These are phyloP conservation scores for Haplographium delicatum DNA, from an alignment of 495 filamentous ascomycete genomes.

Conservation along the genomic window DNA sequence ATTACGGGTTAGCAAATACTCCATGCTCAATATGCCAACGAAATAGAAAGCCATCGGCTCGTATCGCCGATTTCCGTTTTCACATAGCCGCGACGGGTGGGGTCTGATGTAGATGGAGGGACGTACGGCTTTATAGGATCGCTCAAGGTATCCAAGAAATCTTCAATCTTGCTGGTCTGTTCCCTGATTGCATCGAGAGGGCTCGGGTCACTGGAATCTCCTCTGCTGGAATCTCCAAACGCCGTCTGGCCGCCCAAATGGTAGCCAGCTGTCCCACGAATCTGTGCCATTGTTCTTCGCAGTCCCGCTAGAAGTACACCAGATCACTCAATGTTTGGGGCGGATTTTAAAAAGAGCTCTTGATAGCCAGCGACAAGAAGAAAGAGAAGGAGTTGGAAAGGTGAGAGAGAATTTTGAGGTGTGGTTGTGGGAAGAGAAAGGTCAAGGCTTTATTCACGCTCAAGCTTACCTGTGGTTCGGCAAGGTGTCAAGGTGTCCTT, in stretches of 20 bases:
- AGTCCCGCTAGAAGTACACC: constrained; percentile 20
- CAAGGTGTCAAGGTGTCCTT: too few species aligned
- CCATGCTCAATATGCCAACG: neutral
- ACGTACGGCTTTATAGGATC: constrained; percentile 95
- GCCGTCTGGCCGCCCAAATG: constrained; percentile 75
- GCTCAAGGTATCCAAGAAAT: constrained; percentile 79
- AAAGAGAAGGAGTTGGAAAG: neutral
- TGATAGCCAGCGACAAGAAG: constrained; percentile 1
- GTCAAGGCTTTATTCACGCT: neutral
- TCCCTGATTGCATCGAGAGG: constrained; percentile 86
- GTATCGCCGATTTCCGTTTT: too few species aligned
- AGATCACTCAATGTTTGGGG: constrained; percentile 5
- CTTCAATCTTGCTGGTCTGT: constrained; percentile 98
- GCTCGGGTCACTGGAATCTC: constrained; percentile 68
- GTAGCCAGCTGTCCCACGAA: constrained; percentile 93
- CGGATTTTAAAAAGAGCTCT: neutral
- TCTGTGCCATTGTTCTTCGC: constrained; percentile 70
- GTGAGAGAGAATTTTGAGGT: neutral
- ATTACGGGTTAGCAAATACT: neutral
- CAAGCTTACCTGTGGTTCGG: too few species aligned
- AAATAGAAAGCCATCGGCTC: too few species aligned
- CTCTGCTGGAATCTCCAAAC: constrained; percentile 61
- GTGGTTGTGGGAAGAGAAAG: constrained; percentile 1
- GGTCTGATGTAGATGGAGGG: neutral
- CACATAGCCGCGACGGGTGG: neutral